Conservation (phyloP, 169 alveolate species). For the Miamiensis avidus region DNA sequence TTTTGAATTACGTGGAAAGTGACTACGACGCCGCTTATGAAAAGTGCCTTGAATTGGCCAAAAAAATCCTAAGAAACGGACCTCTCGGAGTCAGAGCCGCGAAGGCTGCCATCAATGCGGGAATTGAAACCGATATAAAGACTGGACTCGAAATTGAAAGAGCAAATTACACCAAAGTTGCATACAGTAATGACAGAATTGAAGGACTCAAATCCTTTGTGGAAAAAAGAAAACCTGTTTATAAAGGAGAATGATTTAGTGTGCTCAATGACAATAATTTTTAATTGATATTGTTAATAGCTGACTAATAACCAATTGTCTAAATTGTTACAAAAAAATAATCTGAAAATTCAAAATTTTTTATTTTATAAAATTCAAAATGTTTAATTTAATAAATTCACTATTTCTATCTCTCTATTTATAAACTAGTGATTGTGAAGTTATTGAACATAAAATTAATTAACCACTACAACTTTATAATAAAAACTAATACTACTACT, state of each 20-base stretch:
- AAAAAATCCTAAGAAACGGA: conserved; percentile 59
- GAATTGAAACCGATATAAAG: conserved; percentile 64
- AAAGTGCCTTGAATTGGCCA: conserved; percentile 54
- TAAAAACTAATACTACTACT: too few species aligned
- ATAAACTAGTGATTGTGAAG: too few species aligned
- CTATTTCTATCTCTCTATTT: too few species aligned
- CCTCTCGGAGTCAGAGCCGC: conserved; percentile 79
- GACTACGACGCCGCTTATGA: conserved; percentile 50
- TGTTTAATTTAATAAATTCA: too few species aligned
- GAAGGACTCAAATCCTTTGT: conserved; percentile 84
- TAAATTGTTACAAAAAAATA: too few species aligned
- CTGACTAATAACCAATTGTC: too few species aligned
- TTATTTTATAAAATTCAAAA: too few species aligned
- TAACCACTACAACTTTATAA: too few species aligned
- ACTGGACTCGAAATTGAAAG: conserved; percentile 72
- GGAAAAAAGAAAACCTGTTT: conserved; percentile 79
- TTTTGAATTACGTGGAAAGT: conserved; percentile 69
- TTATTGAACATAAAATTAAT: too few species aligned
- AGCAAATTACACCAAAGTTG: conserved; percentile 58
- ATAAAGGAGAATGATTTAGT: conserved; percentile 61
- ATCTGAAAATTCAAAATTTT: too few species aligned
- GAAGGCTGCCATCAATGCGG: conserved; percentile 71
- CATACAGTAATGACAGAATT: conserved; percentile 72
- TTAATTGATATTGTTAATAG: too few species aligned
- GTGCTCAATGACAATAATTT: too few species aligned